A percentile compares a stretch with the other conserved stretches of the same genome.
Evolutionary conservation across 2,329 filamentous ascomycete species (phyloP).

Genomic region (Boeremia exigua): DNA sequence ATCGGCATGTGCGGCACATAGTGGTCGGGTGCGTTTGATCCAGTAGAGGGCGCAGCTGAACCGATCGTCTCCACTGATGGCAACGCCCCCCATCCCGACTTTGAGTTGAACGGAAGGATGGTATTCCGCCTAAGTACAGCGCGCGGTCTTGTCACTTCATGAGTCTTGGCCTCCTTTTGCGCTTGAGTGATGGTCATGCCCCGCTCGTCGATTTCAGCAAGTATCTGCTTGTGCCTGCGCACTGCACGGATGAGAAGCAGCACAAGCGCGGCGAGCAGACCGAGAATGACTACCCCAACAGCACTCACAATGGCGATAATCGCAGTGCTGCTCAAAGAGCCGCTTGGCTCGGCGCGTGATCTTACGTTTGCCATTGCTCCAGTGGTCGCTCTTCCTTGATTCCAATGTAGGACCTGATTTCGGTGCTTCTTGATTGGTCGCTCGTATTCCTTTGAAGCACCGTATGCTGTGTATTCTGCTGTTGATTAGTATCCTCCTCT

Average conservation of each 20-base stretch:
- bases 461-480: constrained; percentile 7
- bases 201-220: constrained; percentile 43
- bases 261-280: constrained; percentile 31
- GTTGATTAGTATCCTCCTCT: constrained; percentile 26
- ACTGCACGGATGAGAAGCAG: constrained; percentile 36
- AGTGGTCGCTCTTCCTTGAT: neutral
- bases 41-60: constrained; percentile 21
- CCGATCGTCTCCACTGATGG: constrained; percentile 48
- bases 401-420: neutral
- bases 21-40: constrained; percentile 25
- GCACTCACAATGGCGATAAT: constrained; percentile 33
- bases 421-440: neutral
- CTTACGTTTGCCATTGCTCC: constrained; percentile 16
- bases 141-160: constrained; percentile 36
- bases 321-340: constrained; percentile 31
- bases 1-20: constrained; percentile 26
- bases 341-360: constrained; percentile 15
- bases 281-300: constrained; percentile 34
- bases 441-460: neutral
- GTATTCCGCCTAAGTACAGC: constrained; percentile 40
- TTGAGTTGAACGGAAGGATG: constrained; percentile 43
- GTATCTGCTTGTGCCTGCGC: constrained; percentile 36
- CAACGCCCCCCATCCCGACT: constrained; percentile 51
- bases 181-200: constrained; percentile 36
- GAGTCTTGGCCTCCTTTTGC: constrained; percentile 24